Evolutionary conservation across 345 rosid species (phyloP), one percentile per base, ranked within the genome.

Genomic region (Lepidium africanum): DNA sequence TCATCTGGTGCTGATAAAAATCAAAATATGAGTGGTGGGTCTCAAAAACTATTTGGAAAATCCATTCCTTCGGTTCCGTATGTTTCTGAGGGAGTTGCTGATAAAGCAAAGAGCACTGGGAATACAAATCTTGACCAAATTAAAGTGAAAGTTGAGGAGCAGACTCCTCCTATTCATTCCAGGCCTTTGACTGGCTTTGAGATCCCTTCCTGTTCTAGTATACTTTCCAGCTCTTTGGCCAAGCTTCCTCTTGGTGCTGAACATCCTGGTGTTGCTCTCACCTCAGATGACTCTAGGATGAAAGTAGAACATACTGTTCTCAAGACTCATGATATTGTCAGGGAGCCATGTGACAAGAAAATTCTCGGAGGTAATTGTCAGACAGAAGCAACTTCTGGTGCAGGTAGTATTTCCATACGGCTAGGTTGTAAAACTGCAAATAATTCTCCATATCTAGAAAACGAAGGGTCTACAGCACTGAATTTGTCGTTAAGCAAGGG

Each of bases 401-500:
- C 73, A 43, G 75, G 67, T 69, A 73, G 49, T 59, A 63, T 77
- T 53, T 75, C 78, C 56, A 48, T 82, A 32, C 72, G 67, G 14
- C 74, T 81, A 69, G 82, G 77, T 63, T 50, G 58, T 10, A 57
- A 59, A 52, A 63, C 72, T 60, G 77, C 52, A 48, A 73, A 54
- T 25, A 67, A 7, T 67, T 59, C 64, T 75, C 73, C 9, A 30
- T 67, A 32, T 57, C 70, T 74, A 38, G 77, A 67, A 53, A 78
- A 56, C 13, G 32, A 37, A 32, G 83, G 73, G 67, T 36, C 76
- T 41, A 7, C 82, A 46, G 75, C 83, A 9, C 74, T 82, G 78
- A 73, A 78, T 81, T 81, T 86, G 71, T 80, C 91, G 1, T 78
- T 78, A 64, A 79, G 82, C 75, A 77, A 78, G 56, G 82, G 50